phyloP scores from a whole-genome alignment of 2,329 filamentous ascomycete genomes.

The Hymenoscyphus albidus region DNA sequence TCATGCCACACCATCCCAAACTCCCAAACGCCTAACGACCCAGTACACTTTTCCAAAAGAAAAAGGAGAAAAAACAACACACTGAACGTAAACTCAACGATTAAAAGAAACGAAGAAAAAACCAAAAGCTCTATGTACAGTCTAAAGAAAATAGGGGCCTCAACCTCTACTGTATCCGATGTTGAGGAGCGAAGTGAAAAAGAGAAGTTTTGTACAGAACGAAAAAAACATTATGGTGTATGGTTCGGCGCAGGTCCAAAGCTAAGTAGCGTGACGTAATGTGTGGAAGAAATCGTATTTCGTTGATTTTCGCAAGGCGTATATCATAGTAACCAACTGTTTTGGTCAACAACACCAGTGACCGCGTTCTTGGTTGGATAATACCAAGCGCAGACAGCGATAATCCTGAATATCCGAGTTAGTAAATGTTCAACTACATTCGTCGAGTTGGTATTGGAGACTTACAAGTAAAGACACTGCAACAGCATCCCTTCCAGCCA shows the following conservation, averaged over 20 bases:
- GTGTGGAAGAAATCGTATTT: background rate
- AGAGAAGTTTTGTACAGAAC: background rate
- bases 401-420: slow-evolving; percentile 8
- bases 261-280: background rate
- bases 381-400: slow-evolving; percentile 25
- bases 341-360: slow-evolving; percentile 5
- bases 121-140: background rate
- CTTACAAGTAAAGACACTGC: slow-evolving; percentile 33
- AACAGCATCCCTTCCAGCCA: slow-evolving; percentile 38
- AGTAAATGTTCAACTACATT: background rate
- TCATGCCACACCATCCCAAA: too few relatives aligned
- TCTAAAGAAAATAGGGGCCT: background rate
- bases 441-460: background rate
- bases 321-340: background rate
- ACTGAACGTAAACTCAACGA: background rate
- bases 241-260: background rate
- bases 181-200: background rate
- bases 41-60: background rate
- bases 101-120: background rate
- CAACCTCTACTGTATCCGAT: background rate
- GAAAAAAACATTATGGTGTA: background rate
- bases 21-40: background rate
- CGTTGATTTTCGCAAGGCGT: background rate
- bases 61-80: background rate
- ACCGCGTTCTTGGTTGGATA: slow-evolving; percentile 12